phyloP scores from a whole-genome alignment of 2,329 filamentous ascomycete genomes.

The Nemania diffusa region DNA sequence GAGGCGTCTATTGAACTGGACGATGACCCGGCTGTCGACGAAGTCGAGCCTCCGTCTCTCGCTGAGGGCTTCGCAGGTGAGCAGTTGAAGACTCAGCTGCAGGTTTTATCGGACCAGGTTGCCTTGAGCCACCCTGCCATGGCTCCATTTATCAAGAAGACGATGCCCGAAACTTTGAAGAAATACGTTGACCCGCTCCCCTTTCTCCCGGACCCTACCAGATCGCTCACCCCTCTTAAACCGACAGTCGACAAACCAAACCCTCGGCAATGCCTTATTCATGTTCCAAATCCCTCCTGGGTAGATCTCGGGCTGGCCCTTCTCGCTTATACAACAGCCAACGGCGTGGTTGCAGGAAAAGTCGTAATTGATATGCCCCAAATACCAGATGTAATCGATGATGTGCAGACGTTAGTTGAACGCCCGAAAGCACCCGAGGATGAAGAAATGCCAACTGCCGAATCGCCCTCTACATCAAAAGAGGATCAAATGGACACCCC shows the following conservation, averaged over 20 bases:
- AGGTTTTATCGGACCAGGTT: conserved; percentile 64
- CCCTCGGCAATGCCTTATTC: conserved; percentile 44
- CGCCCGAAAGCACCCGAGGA: conserved; percentile 36
- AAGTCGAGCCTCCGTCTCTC: conserved; percentile 70
- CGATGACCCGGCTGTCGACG: conserved; percentile 70
- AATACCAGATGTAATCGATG: conserved; percentile 47
- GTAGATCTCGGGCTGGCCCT: conserved; percentile 56
- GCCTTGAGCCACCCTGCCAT: conserved; percentile 70
- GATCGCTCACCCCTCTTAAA: conserved; percentile 41
- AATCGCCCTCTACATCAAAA: conserved; percentile 40
- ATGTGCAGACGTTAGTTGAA: conserved; percentile 43
- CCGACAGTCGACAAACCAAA: conserved; percentile 21
- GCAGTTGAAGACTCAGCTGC: conserved; percentile 66
- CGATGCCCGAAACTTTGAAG: conserved; percentile 62
- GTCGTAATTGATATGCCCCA: conserved; percentile 53
- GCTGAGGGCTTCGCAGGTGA: conserved; percentile 72
- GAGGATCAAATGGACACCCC: conserved; percentile 54
- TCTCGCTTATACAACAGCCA: conserved; percentile 50
- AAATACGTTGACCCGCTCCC: conserved; percentile 70
- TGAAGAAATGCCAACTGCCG: conserved; percentile 25
- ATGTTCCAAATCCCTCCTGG: conserved; percentile 53
- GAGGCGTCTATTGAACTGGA: conserved; percentile 75
- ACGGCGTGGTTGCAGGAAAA: conserved; percentile 51
- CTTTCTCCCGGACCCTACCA: conserved; percentile 66
- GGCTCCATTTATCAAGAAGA: conserved; percentile 64